These are phyloP conservation scores for Fragaria ananassa DNA, from an alignment of 306 rosid species.

Conservation along the genomic window DNA sequence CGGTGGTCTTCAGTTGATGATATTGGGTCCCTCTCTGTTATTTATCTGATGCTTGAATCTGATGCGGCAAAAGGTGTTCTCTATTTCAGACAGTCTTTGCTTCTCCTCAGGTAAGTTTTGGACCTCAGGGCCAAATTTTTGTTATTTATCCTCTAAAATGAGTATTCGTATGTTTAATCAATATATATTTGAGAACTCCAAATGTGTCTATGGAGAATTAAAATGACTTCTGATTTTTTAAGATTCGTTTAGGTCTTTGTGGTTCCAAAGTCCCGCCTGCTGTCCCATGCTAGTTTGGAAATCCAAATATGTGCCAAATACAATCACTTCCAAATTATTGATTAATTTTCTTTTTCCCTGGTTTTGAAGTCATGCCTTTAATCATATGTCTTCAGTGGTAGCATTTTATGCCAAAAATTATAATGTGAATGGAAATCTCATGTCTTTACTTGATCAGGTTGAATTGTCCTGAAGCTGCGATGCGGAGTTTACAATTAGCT, in stretches of 20 bases:
- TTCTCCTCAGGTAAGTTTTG: slow-evolving; percentile 71
- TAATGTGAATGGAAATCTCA: slow-evolving; percentile 20
- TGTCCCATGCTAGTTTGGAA: slow-evolving; percentile 2
- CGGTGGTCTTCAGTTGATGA: slow-evolving; percentile 95
- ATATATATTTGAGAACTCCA: not conserved
- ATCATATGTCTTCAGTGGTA: slow-evolving; percentile 8
- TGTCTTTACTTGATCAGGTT: slow-evolving; percentile 50
- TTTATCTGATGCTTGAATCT: slow-evolving; percentile 92
- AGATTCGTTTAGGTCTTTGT: not conserved
- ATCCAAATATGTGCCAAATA: not conserved
- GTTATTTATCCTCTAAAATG: not conserved
- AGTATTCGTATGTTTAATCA: not conserved
- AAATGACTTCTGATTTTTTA: not conserved
- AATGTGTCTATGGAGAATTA: not conserved
- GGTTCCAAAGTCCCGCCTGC: slow-evolving; percentile 3
- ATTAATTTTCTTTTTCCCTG: not conserved
- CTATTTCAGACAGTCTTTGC: slow-evolving; percentile 92
- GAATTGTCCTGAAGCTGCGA: slow-evolving; percentile 85
- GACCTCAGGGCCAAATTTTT: slow-evolving; percentile 7
- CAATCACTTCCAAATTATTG: not conserved
- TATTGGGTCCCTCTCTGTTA: slow-evolving; percentile 83
- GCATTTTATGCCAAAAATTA: not conserved
- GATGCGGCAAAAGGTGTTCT: slow-evolving; percentile 84
- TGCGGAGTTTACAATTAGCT: slow-evolving; percentile 89
- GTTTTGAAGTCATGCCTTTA: not conserved